Conservation (phyloP, 2,329 filamentous ascomycete genomes). For the Alternaria atra region DNA sequence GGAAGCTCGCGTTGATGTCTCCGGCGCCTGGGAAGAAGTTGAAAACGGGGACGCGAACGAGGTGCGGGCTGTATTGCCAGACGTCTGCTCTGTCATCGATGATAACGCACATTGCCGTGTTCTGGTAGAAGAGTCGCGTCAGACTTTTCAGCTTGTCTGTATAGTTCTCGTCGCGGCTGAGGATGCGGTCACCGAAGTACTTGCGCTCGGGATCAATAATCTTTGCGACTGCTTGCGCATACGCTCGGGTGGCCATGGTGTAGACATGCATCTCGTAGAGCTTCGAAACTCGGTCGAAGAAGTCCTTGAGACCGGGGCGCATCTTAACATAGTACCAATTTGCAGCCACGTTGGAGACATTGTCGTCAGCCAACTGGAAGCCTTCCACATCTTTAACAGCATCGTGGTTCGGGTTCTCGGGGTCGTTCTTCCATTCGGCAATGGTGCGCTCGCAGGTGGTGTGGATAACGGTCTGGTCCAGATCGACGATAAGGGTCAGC, state of each 20-base stretch:
- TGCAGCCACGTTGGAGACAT: conserved; percentile 45
- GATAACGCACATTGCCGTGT: conserved; percentile 99
- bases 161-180: conserved; percentile 96
- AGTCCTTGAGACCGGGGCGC: conserved; percentile 83
- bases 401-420: conserved; percentile 86
- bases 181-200: conserved; percentile 91
- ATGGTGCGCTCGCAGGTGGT: conserved; percentile 97
- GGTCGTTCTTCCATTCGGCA: conserved; percentile 92
- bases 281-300: conserved; percentile 78
- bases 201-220: conserved; percentile 91
- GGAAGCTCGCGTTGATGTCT: conserved; percentile 97
- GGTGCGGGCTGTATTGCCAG: conserved; percentile 90
- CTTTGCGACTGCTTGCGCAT: conserved; percentile 88
- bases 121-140: conserved; percentile 90
- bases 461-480: conserved; percentile 98
- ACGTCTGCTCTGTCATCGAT: conserved; percentile 98
- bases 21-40: conserved; percentile 98
- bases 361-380: conserved; percentile 89
- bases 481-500: conserved; percentile 91
- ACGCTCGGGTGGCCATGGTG: conserved; percentile 98
- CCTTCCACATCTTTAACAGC: conserved; percentile 87
- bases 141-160: conserved; percentile 91
- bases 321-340: conserved; percentile 97
- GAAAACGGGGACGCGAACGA: conserved; percentile 94
- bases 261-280: conserved; percentile 97